phyloP scores from a whole-genome alignment of 1,139 yeast genomes.

The Kodamaea anthophila region DNA sequence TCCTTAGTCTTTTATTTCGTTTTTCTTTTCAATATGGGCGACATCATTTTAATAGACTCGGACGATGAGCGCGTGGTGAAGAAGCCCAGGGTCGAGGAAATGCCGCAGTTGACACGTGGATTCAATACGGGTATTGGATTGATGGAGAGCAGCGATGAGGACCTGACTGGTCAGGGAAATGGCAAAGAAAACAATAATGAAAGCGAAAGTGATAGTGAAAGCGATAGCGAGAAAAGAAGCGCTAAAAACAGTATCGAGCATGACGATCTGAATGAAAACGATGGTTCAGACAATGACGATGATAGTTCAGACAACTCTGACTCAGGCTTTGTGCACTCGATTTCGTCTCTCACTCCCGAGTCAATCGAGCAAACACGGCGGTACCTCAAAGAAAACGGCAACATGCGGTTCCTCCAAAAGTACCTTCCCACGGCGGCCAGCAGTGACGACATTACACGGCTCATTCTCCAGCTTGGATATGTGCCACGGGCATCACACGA shows the following conservation, averaged over 20 bases:
- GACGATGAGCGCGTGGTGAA: constrained; percentile 12
- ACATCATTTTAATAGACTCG: constrained; percentile 15
- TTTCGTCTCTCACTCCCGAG: constrained; percentile 10
- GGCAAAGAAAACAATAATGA: constrained; percentile 2
- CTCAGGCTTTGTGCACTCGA: constrained; percentile 3
- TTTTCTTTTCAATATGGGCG: constrained; percentile 5
- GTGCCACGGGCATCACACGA: constrained; percentile 32
- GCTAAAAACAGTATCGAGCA: neutral
- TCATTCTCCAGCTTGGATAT: constrained; percentile 50
- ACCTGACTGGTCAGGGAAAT: constrained; percentile 1
- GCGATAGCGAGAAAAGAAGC: constrained; percentile 3
- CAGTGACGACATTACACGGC: constrained; percentile 43
- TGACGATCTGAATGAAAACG: neutral
- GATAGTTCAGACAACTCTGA: neutral
- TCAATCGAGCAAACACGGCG: constrained; percentile 42
- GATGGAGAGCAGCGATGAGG: constrained; percentile 4
- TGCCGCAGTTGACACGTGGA: constrained; percentile 9
- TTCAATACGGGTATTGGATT: constrained; percentile 9
- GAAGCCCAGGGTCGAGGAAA: constrained; percentile 9
- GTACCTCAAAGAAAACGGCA: constrained; percentile 57
- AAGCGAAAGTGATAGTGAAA: constrained; percentile 1
- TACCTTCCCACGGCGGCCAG: constrained; percentile 58
- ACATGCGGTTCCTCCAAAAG: constrained; percentile 48
- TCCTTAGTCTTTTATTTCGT: neutral
- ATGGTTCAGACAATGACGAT: neutral